Conservation (phyloP, 108 stramenopile species). For the Fistulifera pelliculosa region DNA sequence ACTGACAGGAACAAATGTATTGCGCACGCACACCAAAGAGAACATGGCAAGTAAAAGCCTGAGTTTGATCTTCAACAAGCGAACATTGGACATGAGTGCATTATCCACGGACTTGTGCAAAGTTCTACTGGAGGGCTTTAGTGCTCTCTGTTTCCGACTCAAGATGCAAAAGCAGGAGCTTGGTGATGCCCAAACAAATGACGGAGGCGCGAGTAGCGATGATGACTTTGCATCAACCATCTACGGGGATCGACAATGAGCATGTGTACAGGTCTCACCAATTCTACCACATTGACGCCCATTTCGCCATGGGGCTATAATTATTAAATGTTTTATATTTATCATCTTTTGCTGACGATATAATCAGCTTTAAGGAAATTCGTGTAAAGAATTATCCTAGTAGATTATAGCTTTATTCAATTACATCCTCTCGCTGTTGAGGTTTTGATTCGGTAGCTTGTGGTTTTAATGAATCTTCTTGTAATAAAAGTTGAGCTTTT, state of each 20-base stretch:
- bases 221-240: constrained; percentile 10
- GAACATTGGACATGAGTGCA: constrained; percentile 56
- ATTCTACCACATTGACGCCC: background rate
- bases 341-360: too few relatives aligned
- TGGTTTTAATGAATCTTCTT: too few relatives aligned
- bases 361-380: too few relatives aligned
- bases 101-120: constrained; percentile 53
- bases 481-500: too few relatives aligned
- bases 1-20: constrained; percentile 45
- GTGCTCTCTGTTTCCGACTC: constrained; percentile 48
- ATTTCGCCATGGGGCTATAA: constrained; percentile 7
- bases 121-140: constrained; percentile 61
- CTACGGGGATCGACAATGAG: constrained; percentile 6
- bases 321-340: too few relatives aligned
- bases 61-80: constrained; percentile 43
- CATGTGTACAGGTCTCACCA: constrained; percentile 2
- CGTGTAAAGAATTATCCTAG: too few relatives aligned
- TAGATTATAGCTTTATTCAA: too few relatives aligned
- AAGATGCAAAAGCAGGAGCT: constrained; percentile 31
- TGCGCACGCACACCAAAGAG: constrained; percentile 44
- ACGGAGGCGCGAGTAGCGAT: background rate
- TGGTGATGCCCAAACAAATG: too few relatives aligned
- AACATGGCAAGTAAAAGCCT: constrained; percentile 43
- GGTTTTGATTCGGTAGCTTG: too few relatives aligned
- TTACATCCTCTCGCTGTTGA: too few relatives aligned